A percentile compares a stretch with the other conserved stretches of the same genome.
These are phyloP conservation scores for Colletotrichum incanum DNA, from an alignment of 2,329 filamentous ascomycete genomes.

Conservation along the genomic window DNA sequence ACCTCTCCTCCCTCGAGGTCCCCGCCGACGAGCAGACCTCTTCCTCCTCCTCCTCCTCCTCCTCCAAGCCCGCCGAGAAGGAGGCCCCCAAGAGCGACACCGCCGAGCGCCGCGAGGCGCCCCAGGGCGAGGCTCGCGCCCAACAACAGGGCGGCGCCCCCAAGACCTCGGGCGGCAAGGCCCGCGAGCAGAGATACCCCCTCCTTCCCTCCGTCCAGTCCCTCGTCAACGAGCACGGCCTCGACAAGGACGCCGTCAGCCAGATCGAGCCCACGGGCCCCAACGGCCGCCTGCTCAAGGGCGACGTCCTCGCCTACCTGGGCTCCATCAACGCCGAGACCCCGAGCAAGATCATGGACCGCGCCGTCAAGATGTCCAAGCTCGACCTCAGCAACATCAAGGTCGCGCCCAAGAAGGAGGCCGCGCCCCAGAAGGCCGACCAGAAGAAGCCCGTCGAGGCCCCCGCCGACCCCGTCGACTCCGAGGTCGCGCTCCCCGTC, in stretches of 20 bases:
- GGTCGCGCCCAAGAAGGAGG: conserved; percentile 71
- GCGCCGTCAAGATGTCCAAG: conserved; percentile 82
- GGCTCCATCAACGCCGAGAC: conserved; percentile 82
- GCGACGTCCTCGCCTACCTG: conserved; percentile 92
- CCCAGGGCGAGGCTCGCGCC: conserved; percentile 46
- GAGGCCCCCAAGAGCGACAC: conserved; percentile 45
- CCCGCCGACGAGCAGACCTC: conserved; percentile 76
- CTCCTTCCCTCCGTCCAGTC: conserved; percentile 88
- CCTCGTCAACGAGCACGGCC: conserved; percentile 83
- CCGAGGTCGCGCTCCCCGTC: conserved; percentile 80
- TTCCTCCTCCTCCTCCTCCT: conserved; percentile 47
- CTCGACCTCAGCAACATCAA: conserved; percentile 98
- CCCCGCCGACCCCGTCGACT: conserved; percentile 61
- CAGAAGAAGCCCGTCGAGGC: conserved; percentile 44
- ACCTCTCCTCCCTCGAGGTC: conserved; percentile 81
- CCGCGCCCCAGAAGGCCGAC: conserved; percentile 56
- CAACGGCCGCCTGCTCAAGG: conserved; percentile 90
- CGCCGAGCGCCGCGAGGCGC: conserved; percentile 36
- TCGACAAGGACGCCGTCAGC: conserved; percentile 81
- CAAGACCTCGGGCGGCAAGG: conserved; percentile 61
- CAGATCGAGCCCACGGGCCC: conserved; percentile 92
- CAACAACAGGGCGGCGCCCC: conserved; percentile 51
- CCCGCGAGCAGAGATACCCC: conserved; percentile 78
- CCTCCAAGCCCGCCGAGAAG: conserved; percentile 51
- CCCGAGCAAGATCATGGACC: conserved; percentile 78